Percentiles rank a stretch among this genome's conserved stretches.
Evolutionary conservation across 352 stramenopile genomes (phyloP).

Genomic region (Globisporangium orthogonon): DNA sequence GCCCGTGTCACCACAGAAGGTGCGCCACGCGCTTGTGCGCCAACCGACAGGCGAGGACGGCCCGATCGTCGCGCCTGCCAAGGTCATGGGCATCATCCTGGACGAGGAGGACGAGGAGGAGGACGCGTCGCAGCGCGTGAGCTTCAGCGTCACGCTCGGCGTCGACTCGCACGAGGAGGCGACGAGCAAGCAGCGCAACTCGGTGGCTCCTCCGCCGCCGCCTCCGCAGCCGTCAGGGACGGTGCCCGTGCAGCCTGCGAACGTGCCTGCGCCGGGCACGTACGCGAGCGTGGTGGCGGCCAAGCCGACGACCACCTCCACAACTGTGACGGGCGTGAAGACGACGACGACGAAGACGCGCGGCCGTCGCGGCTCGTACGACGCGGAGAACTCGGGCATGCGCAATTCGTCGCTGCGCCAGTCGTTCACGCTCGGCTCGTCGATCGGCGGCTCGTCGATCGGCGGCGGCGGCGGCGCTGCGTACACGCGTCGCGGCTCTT

Average conservation of each 20-base stretch:
- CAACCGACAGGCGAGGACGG: conserved; percentile 79
- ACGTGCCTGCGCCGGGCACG: conserved; percentile 12
- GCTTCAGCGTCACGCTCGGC: conserved; percentile 79
- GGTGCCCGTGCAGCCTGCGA: conserved; percentile 19
- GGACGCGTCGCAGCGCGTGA: conserved; percentile 46
- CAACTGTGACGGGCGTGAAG: neutral
- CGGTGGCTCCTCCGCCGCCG: conserved; percentile 1
- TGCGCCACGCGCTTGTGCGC: conserved; percentile 25
- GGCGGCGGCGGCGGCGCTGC: conserved; percentile 23
- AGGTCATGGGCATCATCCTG: conserved; percentile 75
- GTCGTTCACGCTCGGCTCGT: conserved; percentile 16
- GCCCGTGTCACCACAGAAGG: conserved; percentile 3
- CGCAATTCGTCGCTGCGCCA: conserved; percentile 17
- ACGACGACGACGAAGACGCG: conserved; percentile 10
- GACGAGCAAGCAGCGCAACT: conserved; percentile 53
- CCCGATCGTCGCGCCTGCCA: conserved; percentile 53
- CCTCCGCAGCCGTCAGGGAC: conserved; percentile 9
- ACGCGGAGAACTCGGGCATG: conserved; percentile 22
- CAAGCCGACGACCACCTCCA: conserved; percentile 7
- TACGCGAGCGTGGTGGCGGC: conserved; percentile 22
- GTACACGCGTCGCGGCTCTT: conserved; percentile 43
- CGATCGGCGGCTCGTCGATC: conserved; percentile 6
- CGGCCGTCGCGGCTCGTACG: conserved; percentile 54
- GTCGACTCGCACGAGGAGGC: conserved; percentile 56
- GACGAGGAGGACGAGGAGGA: conserved; percentile 51